A percentile compares a stretch with the other conserved stretches of the same genome.
Evolutionary conservation across 2,329 filamentous ascomycete species (phyloP).

Genomic region (Zelopaecilomyces penicillatus): DNA sequence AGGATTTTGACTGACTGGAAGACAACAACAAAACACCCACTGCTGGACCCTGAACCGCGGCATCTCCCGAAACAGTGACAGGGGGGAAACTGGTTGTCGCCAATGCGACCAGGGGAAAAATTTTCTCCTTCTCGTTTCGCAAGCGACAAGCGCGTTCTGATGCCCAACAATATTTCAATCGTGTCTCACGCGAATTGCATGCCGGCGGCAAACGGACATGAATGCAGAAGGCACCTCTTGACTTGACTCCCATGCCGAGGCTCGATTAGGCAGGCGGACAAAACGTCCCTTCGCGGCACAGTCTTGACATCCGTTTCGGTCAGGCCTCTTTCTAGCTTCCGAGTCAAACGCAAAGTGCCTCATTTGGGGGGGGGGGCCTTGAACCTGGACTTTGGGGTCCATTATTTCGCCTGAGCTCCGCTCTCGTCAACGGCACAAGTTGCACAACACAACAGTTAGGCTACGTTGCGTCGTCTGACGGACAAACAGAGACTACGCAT

Average conservation of each 20-base stretch:
- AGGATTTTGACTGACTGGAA: neutral
- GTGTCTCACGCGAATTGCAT: neutral
- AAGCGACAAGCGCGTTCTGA: neutral
- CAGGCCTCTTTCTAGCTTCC: neutral
- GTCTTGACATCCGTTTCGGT: neutral
- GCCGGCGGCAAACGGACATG: neutral
- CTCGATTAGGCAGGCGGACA: conserved; percentile 7
- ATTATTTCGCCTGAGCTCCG: no score
- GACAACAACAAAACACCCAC: no score
- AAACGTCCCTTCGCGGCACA: neutral
- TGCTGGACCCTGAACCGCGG: no score
- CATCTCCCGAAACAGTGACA: neutral
- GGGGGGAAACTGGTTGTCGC: conserved; percentile 2
- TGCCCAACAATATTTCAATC: conserved; percentile 1
- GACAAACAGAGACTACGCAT: neutral
- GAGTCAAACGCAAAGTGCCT: no score
- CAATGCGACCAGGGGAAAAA: neutral
- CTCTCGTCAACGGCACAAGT: no score
- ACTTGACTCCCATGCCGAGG: neutral
- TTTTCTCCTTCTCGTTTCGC: no score
- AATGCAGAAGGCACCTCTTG: neutral
- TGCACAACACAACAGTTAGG: neutral
- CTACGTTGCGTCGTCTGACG: neutral
- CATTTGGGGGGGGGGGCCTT: no score
- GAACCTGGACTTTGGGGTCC: no score